Evolutionary conservation across 495 filamentous ascomycete species (phyloP).

Genomic region (Annulohypoxylon maeteangense): DNA sequence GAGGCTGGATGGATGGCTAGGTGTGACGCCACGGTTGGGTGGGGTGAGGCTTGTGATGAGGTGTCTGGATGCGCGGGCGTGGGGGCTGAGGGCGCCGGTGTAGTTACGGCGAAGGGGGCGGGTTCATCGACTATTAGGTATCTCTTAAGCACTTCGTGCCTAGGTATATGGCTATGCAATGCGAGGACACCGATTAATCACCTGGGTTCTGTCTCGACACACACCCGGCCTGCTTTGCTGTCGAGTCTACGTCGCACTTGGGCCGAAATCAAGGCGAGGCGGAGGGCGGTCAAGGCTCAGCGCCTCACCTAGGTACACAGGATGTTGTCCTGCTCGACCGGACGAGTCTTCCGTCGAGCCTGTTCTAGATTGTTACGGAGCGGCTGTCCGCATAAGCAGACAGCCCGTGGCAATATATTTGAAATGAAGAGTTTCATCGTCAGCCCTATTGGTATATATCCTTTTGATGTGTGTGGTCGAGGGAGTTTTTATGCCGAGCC

Average conservation of each 20-base stretch:
- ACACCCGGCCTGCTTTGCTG: background rate
- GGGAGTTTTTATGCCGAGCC: background rate
- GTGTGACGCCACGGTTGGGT: background rate
- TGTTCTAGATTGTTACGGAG: background rate
- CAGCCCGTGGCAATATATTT: background rate
- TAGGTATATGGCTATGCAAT: background rate
- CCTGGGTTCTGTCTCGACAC: background rate
- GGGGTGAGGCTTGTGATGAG: background rate
- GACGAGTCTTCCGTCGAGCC: background rate
- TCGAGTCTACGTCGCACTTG: background rate
- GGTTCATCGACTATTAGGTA: background rate
- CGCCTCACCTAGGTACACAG: background rate
- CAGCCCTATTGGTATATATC: background rate
- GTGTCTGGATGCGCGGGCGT: background rate
- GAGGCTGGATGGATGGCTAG: background rate
- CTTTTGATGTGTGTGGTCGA: background rate
- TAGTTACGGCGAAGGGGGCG: background rate
- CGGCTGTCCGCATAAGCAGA: background rate
- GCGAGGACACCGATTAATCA: background rate
- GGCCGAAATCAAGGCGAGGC: background rate
- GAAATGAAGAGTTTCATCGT: background rate
- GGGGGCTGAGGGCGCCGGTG: background rate
- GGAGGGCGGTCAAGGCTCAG: background rate
- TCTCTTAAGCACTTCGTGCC: conserved; percentile 5
- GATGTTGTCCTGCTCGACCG: background rate